Percentiles rank a stretch among this genome's conserved stretches.
These are phyloP conservation scores for Hypoxylon subgilvum DNA, from an alignment of 495 filamentous ascomycete genomes.

Conservation along the genomic window DNA sequence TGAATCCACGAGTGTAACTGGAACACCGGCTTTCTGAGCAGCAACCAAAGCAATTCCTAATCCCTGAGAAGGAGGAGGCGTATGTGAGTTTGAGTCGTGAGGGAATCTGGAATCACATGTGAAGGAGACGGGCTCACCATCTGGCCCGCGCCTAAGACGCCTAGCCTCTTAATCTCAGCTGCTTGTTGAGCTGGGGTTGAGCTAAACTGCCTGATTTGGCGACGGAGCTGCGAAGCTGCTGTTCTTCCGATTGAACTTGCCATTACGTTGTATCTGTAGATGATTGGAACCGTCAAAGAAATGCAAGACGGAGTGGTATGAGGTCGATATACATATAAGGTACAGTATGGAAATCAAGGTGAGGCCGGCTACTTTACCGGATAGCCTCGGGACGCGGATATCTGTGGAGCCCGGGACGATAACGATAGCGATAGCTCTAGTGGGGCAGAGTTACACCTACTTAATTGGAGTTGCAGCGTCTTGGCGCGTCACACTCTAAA, in stretches of 20 bases:
- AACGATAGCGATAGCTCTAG: not conserved
- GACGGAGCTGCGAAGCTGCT: constrained; percentile 42
- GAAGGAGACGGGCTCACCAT: constrained; percentile 68
- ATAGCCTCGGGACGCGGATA: constrained; percentile 54
- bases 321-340: not conserved
- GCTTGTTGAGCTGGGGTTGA: constrained; percentile 58
- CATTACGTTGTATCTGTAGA: constrained; percentile 33
- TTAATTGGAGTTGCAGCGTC: not conserved
- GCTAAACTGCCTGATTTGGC: constrained; percentile 59
- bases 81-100: constrained; percentile 20
- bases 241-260: constrained; percentile 43
- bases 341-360: constrained; percentile 1
- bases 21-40: constrained; percentile 79
- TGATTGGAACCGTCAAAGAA: not conserved
- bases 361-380: constrained; percentile 13
- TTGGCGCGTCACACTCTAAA: constrained; percentile 22
- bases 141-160: constrained; percentile 94
- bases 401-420: constrained; percentile 34
- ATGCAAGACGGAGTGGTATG: constrained; percentile 14
- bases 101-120: constrained; percentile 21
- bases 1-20: constrained; percentile 85
- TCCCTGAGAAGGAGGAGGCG: constrained; percentile 64
- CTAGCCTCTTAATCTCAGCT: constrained; percentile 83
- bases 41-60: constrained; percentile 96
- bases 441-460: no score